Evolutionary conservation across 2,329 filamentous ascomycete genomes (phyloP), one percentile per base, ranked within the genome.

Genomic region (Huntiella savannae): DNA sequence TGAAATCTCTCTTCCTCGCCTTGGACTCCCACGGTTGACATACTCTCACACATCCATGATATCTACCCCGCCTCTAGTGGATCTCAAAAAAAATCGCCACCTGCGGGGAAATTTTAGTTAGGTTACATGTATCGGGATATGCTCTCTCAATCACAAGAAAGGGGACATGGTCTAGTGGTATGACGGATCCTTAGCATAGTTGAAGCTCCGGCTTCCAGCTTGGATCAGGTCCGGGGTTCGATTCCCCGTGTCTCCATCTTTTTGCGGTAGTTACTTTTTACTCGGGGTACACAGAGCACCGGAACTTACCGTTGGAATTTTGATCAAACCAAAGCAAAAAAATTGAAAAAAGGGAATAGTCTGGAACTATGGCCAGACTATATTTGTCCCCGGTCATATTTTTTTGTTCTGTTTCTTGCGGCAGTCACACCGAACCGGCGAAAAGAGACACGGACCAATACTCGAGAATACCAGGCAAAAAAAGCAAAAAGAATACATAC

Each of bases 161-260:
- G 47, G 47, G 42, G 47, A 49, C 42, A 45, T 49, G 47, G 42
- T 49, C 42, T 49, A 49, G 47, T 41, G 47, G 47, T 49, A 49
- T 45, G 47, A 49, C 42, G 41, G 47, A 45, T 49, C 47, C 47
- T 49, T 49, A 49, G 47, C 47, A 49, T 22, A 11, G n/a, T 38
- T 17, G 19, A 39, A 34, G 34, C 19, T 43, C 17, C 33, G 8
- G 11, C 37, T 15, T 10, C 12, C 17, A 4, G 19, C 15, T 40
- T 50, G 45, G 48, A 50, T 50, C 48, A 50, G 48, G 48, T 50
- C 48, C 48, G 48, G 48, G 40, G 45, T 50, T 50, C 45, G 40
- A 50, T 50, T 50, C 48, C 48, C 48, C 48, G 48, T 50, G 48
- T 50, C 48, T 50, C 48, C 48, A 49, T 19, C 13, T 17, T 37